Conservation (phyloP, 176 grass and related monocot genomes). For the Ensete ventricosum region DNA sequence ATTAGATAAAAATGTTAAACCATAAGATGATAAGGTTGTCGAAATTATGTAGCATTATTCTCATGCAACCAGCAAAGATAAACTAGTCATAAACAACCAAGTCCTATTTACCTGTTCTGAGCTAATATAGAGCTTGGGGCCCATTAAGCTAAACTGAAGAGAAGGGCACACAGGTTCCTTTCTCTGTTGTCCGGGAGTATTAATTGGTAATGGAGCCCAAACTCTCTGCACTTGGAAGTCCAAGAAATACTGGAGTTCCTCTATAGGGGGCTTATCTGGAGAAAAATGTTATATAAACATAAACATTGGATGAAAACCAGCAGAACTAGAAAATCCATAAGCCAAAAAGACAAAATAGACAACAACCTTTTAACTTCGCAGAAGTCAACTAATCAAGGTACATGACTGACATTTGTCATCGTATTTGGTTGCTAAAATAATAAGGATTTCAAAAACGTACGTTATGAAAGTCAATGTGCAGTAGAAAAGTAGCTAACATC, state of each 20-base stretch:
- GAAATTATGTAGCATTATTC: neutral
- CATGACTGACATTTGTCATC: too few species aligned
- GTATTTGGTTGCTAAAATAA: neutral
- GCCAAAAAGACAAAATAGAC: neutral
- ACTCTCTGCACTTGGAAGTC: conserved; percentile 81
- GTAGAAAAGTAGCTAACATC: too few species aligned
- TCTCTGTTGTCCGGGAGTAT: conserved; percentile 74
- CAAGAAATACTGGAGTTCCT: conserved; percentile 97
- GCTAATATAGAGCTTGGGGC: conserved; percentile 87
- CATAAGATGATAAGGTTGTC: neutral
- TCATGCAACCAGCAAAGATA: neutral
- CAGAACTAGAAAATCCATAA: neutral
- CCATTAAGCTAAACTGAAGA: conserved; percentile 95
- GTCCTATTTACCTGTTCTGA: conserved; percentile 74
- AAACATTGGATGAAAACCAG: neutral
- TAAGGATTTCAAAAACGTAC: neutral
- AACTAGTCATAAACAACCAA: neutral
- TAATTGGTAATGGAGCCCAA: conserved; percentile 76
- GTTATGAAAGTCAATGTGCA: too few species aligned
- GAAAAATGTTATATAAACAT: neutral
- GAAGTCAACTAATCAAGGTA: neutral
- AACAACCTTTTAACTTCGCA: neutral
- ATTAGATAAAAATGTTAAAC: neutral
- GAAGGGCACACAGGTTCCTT: conserved; percentile 91
- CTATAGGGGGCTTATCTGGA: conserved; percentile 91